Evolutionary conservation across 306 rosid species (phyloP).

Genomic region (Pyrus bretschneideri): DNA sequence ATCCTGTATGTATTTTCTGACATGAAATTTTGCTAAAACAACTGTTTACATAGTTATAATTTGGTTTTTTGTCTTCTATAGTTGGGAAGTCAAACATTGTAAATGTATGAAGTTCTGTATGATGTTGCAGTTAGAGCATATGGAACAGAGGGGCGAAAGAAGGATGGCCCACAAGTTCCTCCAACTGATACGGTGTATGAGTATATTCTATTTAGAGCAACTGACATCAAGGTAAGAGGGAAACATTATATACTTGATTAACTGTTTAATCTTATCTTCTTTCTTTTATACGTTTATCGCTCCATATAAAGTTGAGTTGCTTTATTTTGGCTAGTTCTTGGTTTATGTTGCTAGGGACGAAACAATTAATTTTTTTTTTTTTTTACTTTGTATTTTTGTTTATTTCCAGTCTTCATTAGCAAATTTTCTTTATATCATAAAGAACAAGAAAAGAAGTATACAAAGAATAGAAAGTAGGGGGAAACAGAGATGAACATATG

Average conservation of each 20-base stretch:
- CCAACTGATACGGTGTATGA: constrained; percentile 64
- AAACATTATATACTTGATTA: not conserved
- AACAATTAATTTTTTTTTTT: not conserved
- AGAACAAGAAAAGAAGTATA: not conserved
- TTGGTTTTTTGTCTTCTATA: not conserved
- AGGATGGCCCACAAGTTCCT: constrained; percentile 63
- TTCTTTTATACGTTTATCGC: not conserved
- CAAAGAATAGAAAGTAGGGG: not conserved
- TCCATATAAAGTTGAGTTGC: too few relatives aligned
- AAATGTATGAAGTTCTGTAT: constrained; percentile 6
- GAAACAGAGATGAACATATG: not conserved
- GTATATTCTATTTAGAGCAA: constrained; percentile 63
- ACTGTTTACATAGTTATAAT: too few relatives aligned
- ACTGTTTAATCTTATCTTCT: not conserved
- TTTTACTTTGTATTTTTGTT: not conserved
- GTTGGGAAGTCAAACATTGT: constrained; percentile 3
- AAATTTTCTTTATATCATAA: not conserved
- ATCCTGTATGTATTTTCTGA: not conserved
- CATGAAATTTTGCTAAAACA: not conserved
- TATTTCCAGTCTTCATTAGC: not conserved
- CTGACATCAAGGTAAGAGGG: constrained; percentile 57
- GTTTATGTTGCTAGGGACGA: not conserved
- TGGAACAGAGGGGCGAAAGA: constrained; percentile 78
- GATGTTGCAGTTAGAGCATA: constrained; percentile 59
- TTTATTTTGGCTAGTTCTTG: not conserved